Base-by-base conservation (phyloP, 352 stramenopile species). In the Pythium oligandrum region DNA sequence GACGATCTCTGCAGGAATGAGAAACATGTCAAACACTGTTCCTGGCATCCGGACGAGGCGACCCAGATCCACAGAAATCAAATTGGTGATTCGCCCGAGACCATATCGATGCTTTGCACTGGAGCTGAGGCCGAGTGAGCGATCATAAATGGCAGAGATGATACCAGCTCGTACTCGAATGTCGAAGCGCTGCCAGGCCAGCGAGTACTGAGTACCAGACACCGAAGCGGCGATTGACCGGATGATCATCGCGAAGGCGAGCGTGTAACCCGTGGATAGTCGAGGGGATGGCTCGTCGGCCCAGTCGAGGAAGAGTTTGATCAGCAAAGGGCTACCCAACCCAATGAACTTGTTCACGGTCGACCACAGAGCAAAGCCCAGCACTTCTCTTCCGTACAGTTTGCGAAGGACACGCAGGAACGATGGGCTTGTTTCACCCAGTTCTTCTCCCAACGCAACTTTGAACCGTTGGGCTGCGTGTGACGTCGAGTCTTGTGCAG, bases 301-400 rank as follows among this genome's bases (percentile, higher is more conserved):
- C 83, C 83, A 94, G 40, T 90, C 75, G 1, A 92, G 64, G 42
- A 94, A 88, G 39, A 86, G 57, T 56, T 94, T 94, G 42, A 91
- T 70, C 36, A 94, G 55, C n/a, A 90, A 51, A 4, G 83, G 83
- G 39, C 75, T 90, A 47, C 56, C 63, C 32, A 94, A 49, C 6
- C 75, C 75, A 42, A 94, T 71, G 0, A 67, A 46, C 68, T 90
- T 94, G 66, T 94, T 94, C 30, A 52, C 34, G 2, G 70, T 75
- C 26, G 83, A 91, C 83, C 83, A 94, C 7, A 75, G 49, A 0
- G 59, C 79, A 40, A 94, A 92, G 1, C 63, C 35, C 0, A 70
- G 35, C 7, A 92, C 63, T 39, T 94, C 76, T 3, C 56, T 44
- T 4, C 75, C 79, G 40, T 92, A 90, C n/a, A 94, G 55, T 6